These are phyloP conservation scores for Leptosphaerulina australis DNA, from an alignment of 2,329 filamentous ascomycete species.

Conservation along the genomic window DNA sequence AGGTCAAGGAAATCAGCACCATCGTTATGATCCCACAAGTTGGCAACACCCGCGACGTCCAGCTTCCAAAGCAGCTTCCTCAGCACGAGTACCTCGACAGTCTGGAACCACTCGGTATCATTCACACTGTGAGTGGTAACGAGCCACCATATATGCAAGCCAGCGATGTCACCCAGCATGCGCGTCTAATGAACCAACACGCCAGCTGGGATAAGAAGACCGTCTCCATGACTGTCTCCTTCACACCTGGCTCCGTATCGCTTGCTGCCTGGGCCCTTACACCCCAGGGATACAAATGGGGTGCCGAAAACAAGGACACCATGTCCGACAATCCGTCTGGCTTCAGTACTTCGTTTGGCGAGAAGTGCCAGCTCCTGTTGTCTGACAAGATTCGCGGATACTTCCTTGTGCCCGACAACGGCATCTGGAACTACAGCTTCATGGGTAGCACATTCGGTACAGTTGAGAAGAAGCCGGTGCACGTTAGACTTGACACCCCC, in stretches of 20 bases:
- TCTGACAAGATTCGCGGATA: constrained; percentile 94
- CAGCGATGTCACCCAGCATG: constrained; percentile 91
- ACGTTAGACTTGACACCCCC: constrained; percentile 93
- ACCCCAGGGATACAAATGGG: constrained; percentile 94
- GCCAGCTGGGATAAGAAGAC: constrained; percentile 85
- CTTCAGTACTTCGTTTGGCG: constrained; percentile 88
- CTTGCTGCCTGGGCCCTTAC: constrained; percentile 92
- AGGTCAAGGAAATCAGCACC: constrained; percentile 94
- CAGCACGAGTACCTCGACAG: constrained; percentile 87
- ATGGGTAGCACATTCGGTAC: constrained; percentile 88
- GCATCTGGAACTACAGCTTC: constrained; percentile 97
- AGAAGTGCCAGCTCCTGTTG: constrained; percentile 91
- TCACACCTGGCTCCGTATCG: constrained; percentile 95
- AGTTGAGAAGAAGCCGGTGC: constrained; percentile 87
- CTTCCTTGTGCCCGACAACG: constrained; percentile 91
- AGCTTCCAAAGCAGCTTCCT: constrained; percentile 86
- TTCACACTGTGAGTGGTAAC: constrained; percentile 93
- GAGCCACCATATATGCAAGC: constrained; percentile 97
- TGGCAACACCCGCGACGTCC: constrained; percentile 87
- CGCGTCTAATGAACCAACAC: constrained; percentile 85
- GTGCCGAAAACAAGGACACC: constrained; percentile 90
- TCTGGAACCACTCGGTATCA: constrained; percentile 90
- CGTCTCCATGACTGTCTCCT: constrained; percentile 91
- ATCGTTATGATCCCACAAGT: constrained; percentile 99
- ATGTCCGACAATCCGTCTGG: constrained; percentile 92